phyloP scores from a whole-genome alignment of 106 monocot genomes.

The Dendrobium huoshanense region DNA sequence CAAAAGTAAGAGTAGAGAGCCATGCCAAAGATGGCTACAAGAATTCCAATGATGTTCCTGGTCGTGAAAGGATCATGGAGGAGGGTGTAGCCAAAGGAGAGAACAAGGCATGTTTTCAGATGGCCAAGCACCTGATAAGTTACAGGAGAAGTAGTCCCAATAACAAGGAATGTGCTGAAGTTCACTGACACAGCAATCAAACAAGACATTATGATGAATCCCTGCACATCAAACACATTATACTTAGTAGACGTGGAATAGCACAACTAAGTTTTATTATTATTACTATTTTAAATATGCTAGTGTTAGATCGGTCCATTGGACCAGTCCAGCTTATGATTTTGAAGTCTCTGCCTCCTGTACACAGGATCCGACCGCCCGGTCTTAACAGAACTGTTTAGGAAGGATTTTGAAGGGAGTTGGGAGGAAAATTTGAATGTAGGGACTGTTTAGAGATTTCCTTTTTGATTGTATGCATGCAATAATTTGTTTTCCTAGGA shows the following conservation, averaged over 20 bases:
- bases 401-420: too few species aligned
- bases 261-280: background rate
- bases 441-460: too few species aligned
- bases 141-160: slow-evolving; percentile 69
- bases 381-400: too few species aligned
- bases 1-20: slow-evolving; percentile 61
- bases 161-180: slow-evolving; percentile 80
- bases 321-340: too few species aligned
- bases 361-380: too few species aligned
- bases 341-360: too few species aligned
- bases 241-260: background rate
- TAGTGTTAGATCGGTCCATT: too few species aligned
- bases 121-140: slow-evolving; percentile 78
- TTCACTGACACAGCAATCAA: slow-evolving; percentile 69
- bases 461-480: too few species aligned
- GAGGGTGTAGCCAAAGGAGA: slow-evolving; percentile 55
- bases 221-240: slow-evolving; percentile 11
- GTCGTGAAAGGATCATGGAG: slow-evolving; percentile 60
- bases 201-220: slow-evolving; percentile 59
- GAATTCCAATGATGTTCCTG: slow-evolving; percentile 54
- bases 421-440: too few species aligned
- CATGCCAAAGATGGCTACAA: slow-evolving; percentile 68
- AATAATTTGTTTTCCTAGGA: too few species aligned
- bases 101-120: slow-evolving; percentile 71
- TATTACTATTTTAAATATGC: background rate